A percentile compares a stretch with the other conserved stretches of the same genome.
These are phyloP conservation scores for Ophiorrhiza pumila DNA, from an alignment of 257 asterid species.

Conservation along the genomic window DNA sequence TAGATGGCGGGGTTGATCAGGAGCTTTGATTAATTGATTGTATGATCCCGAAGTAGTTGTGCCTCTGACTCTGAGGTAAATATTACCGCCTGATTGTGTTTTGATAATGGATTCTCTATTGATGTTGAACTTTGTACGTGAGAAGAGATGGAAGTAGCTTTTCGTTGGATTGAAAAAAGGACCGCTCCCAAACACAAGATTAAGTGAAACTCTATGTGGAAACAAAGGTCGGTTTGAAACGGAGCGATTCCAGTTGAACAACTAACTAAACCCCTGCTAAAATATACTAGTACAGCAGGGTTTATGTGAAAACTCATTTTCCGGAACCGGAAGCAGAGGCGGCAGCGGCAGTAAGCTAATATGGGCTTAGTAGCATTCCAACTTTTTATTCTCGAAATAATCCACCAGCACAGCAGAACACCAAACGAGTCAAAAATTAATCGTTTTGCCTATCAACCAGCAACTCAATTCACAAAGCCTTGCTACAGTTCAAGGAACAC, in stretches of 20 bases:
- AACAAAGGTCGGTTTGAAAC: too few relatives aligned
- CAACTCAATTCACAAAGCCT: neutral
- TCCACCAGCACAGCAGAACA: neutral
- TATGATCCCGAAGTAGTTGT: too few relatives aligned
- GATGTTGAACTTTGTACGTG: neutral
- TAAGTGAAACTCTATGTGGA: too few relatives aligned
- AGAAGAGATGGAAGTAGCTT: neutral
- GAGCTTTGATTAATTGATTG: too few relatives aligned
- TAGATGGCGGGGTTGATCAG: too few relatives aligned
- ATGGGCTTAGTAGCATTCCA: neutral
- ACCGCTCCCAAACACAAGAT: too few relatives aligned
- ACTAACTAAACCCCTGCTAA: neutral
- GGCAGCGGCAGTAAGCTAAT: neutral
- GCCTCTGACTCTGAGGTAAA: too few relatives aligned
- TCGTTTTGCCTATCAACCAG: neutral
- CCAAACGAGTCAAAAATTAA: neutral
- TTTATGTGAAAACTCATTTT: neutral
- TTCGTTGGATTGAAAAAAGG: too few relatives aligned
- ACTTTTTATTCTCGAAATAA: neutral
- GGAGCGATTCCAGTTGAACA: too few relatives aligned
- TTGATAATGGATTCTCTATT: neutral
- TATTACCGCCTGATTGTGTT: neutral
- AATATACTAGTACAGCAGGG: neutral
- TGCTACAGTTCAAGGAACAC: conserved; percentile 69
- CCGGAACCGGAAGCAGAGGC: too few relatives aligned